Conservation (phyloP, 2,329 filamentous ascomycete genomes). For the Fusarium pseudoanthophilum region DNA sequence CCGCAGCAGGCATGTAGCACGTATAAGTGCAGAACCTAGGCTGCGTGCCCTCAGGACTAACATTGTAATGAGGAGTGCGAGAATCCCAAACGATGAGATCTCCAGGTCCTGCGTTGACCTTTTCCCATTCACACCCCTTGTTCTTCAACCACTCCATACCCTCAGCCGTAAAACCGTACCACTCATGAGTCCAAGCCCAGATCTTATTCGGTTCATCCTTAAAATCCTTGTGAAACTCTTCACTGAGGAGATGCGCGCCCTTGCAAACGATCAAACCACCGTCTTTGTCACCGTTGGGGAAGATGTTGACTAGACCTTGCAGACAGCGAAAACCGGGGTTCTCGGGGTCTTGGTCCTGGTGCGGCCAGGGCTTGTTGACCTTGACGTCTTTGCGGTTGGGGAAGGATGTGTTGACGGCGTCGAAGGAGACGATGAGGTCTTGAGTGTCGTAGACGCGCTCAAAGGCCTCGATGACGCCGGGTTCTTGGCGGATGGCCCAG, state of each 20-base stretch:
- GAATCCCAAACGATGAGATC: conserved; percentile 17
- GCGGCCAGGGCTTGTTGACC: conserved; percentile 11
- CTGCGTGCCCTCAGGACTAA: background rate
- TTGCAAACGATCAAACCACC: conserved; percentile 11
- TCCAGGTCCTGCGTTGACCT: background rate
- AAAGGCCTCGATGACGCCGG: background rate
- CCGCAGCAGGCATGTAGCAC: conserved; percentile 13
- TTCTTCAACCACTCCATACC: conserved; percentile 19
- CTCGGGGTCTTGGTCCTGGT: conserved; percentile 11
- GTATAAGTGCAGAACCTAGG: conserved; percentile 11
- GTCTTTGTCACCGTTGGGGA: background rate
- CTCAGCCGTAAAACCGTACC: background rate
- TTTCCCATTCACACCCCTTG: conserved; percentile 13
- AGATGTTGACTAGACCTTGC: conserved; percentile 6
- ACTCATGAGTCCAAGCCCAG: conserved; percentile 16
- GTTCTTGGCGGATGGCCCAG: conserved; percentile 14
- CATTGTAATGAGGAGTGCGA: conserved; percentile 17
- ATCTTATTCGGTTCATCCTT: conserved; percentile 7
- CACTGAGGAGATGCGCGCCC: background rate
- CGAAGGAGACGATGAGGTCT: conserved; percentile 5
- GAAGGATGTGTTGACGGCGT: conserved; percentile 11
- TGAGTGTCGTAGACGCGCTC: conserved; percentile 17
- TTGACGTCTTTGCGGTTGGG: conserved; percentile 11
- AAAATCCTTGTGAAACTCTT: conserved; percentile 4
- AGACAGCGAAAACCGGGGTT: conserved; percentile 11